These are phyloP conservation scores for Lumnitzera racemosa DNA, from an alignment of 345 rosid species.

Conservation along the genomic window DNA sequence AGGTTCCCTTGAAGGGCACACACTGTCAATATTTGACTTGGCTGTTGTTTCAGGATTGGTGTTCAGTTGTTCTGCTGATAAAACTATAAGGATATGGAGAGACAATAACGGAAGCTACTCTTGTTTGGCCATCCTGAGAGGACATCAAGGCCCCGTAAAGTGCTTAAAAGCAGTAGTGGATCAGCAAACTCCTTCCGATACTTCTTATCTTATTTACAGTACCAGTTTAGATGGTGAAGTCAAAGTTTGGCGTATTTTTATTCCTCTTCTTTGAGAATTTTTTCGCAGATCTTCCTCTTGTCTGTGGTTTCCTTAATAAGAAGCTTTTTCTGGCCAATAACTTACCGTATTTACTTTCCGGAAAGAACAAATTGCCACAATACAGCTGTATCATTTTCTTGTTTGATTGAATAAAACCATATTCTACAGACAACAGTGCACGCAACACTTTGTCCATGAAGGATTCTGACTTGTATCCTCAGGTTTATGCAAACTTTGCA, in stretches of 20 bases:
- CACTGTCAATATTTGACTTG: slow-evolving; percentile 64
- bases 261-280: slow-evolving; percentile 16
- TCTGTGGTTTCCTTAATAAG: no score
- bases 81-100: slow-evolving; percentile 69
- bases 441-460: no score
- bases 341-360: no score
- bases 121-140: slow-evolving; percentile 62
- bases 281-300: no score
- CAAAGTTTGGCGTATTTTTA: slow-evolving; percentile 66
- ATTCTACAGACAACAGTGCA: no score
- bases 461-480: no score
- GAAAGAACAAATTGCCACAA: no score
- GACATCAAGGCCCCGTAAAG: slow-evolving; percentile 84
- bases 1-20: slow-evolving; percentile 67
- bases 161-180: slow-evolving; percentile 63
- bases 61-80: slow-evolving; percentile 87
- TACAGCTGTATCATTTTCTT: no score
- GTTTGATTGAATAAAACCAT: no score
- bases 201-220: slow-evolving; percentile 50
- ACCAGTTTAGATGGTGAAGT: slow-evolving; percentile 83
- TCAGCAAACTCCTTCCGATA: slow-evolving; percentile 13
- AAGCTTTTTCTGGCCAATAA: no score
- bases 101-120: slow-evolving; percentile 30
- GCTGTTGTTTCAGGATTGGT: slow-evolving; percentile 48
- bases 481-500: no score